phyloP scores from a whole-genome alignment of 2,329 filamentous ascomycete genomes.

The Venturia asperata region DNA sequence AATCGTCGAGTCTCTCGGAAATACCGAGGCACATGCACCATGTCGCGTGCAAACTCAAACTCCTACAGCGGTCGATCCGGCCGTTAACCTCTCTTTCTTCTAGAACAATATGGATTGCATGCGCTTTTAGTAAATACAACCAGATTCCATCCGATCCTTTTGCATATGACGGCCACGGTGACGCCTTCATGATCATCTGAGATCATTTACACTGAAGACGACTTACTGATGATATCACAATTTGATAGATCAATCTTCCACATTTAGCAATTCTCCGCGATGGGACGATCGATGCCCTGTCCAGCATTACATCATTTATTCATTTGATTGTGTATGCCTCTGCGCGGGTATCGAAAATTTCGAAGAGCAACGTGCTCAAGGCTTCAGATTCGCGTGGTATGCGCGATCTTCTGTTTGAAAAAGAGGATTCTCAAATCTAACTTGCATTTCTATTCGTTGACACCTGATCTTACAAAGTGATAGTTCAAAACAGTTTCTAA shows the following conservation, averaged over 20 bases:
- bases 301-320: neutral
- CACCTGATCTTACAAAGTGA: neutral
- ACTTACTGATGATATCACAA: neutral
- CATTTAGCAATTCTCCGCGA: neutral
- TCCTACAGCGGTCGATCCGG: neutral
- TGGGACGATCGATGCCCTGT: neutral
- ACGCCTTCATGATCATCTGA: neutral
- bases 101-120: neutral
- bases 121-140: neutral
- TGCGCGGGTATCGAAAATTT: too few species aligned
- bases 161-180: neutral
- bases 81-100: neutral
- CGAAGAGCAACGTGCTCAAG: too few species aligned
- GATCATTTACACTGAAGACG: neutral
- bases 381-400: neutral
- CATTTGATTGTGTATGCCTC: neutral
- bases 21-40: slow-evolving; percentile 7
- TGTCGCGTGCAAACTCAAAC: slow-evolving; percentile 1
- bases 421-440: neutral
- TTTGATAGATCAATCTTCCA: neutral
- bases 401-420: neutral
- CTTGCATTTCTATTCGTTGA: neutral
- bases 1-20: neutral
- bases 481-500: neutral
- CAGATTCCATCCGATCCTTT: neutral